Evolutionary conservation across 257 asterid species (phyloP), one percentile per base, ranked within the genome.

Genomic region (Craterostigma plantagineum): DNA sequence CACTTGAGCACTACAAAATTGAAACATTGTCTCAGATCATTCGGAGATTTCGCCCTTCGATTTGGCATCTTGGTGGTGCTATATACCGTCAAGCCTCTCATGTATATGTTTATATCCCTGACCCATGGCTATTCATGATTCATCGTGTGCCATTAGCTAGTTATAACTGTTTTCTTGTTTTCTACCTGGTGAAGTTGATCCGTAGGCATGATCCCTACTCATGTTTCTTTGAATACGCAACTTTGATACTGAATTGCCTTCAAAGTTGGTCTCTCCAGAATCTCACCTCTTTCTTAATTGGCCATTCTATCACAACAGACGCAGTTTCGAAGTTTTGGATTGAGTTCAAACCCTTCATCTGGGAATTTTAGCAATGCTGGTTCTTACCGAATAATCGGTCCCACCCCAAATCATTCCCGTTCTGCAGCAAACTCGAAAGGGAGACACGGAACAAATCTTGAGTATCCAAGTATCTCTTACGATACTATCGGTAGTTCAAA

Each of bases 391-490:
- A 60, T 61, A 58, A 63, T 60, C 46, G 91, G 81, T 18, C 64
- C 79, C 41, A 49, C 60, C 67, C n/a, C 76, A 58, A 71, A 55
- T 52, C 66, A 74, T 58, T 60, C 53, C 61, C 78, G 73, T 49
- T 61, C 59, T 47, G 49, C 67, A 45, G 48, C 54, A 16, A 92
- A 71, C 49, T 83, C 59, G 71, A 69, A 69, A 46, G 95, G 76
- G 63, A 71, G 94, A 51, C 96, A 84, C 40, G 95, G 77, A 38
- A 72, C 83, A 71, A 92, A 77, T 35, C 72, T 75, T 38, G 91
- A 72, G 45, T 46, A 69, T 34, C 49, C 62, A 47, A 61, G 46
- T 65, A 59, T 64, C 48, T 59, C 91, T 37, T 42, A 63, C 13
- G 94, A 83, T 56, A 59, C 76, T 43, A 61, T 70, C 49, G 92